Conservation (phyloP, 768 basidiomycete genomes). For the Termitomyces heimii region DNA sequence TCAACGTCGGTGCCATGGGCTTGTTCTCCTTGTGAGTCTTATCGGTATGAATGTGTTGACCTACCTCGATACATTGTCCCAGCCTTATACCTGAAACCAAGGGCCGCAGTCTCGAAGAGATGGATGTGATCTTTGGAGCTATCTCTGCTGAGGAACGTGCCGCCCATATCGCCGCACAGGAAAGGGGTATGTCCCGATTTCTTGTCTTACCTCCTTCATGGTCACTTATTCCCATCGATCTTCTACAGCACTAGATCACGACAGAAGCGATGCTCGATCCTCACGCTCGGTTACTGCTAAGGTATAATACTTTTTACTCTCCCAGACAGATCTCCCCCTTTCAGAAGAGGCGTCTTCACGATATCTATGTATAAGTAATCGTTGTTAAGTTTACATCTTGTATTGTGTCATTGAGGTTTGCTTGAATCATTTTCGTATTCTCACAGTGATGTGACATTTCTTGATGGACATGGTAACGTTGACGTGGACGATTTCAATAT, state of each 20-base stretch:
- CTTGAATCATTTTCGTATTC: no score
- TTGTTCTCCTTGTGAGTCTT: constrained; percentile 52
- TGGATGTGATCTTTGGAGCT: constrained; percentile 50
- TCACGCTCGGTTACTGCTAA: not conserved
- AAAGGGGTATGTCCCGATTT: constrained; percentile 23
- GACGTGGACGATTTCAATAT: no score
- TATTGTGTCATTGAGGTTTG: not conserved
- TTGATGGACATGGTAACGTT: no score
- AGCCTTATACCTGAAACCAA: constrained; percentile 58
- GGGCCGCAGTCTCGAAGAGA: constrained; percentile 47
- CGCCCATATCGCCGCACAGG: constrained; percentile 42
- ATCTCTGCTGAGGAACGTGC: constrained; percentile 49
- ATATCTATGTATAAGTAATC: not conserved
- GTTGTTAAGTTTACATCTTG: not conserved
- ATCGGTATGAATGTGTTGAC: not conserved
- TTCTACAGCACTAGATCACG: not conserved
- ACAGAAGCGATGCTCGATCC: not conserved
- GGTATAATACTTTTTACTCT: not conserved
- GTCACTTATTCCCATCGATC: not conserved
- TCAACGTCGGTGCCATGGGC: constrained; percentile 69
- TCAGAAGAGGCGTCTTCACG: not conserved
- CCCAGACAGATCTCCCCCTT: not conserved
- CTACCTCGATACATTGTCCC: not conserved
- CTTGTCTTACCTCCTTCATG: not conserved
- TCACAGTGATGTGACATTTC: no score